A percentile compares a stretch with the other conserved stretches of the same genome.
Conservation (phyloP, 2,329 filamentous ascomycete species). For the Tolypocladium endophyticum region DNA sequence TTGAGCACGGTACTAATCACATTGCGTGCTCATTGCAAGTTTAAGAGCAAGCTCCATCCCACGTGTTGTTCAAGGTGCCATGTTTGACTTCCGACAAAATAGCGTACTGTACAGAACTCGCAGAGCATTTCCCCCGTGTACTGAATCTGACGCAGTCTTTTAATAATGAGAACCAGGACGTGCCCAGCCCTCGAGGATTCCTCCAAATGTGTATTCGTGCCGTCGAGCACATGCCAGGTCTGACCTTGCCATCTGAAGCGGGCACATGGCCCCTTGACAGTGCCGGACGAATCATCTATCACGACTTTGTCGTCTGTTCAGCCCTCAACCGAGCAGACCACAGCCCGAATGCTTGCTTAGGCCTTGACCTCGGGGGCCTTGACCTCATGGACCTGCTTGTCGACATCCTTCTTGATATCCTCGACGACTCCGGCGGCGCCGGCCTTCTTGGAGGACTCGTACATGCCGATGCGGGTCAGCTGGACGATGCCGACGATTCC, state of each 20-base stretch:
- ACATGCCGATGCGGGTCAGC: slow-evolving; percentile 62
- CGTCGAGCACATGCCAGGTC: neutral
- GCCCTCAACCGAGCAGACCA: neutral
- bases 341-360: slow-evolving; percentile 1
- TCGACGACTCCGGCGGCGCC: slow-evolving; percentile 21
- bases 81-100: neutral
- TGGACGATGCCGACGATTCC: slow-evolving; percentile 79
- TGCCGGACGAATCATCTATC: neutral
- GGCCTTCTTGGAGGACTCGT: slow-evolving; percentile 51
- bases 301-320: neutral
- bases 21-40: too few species aligned
- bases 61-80: neutral
- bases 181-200: neutral
- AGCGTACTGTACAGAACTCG: neutral
- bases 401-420: slow-evolving; percentile 30
- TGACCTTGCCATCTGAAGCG: neutral
- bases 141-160: neutral
- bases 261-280: neutral
- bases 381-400: slow-evolving; percentile 14
- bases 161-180: neutral
- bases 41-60: neutral
- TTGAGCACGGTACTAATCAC: neutral
- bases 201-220: neutral
- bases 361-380: slow-evolving; percentile 16
- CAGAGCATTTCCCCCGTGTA: neutral